Base-by-base conservation (phyloP, 305 asterid species). In the Solanum aculeatissimum region DNA sequence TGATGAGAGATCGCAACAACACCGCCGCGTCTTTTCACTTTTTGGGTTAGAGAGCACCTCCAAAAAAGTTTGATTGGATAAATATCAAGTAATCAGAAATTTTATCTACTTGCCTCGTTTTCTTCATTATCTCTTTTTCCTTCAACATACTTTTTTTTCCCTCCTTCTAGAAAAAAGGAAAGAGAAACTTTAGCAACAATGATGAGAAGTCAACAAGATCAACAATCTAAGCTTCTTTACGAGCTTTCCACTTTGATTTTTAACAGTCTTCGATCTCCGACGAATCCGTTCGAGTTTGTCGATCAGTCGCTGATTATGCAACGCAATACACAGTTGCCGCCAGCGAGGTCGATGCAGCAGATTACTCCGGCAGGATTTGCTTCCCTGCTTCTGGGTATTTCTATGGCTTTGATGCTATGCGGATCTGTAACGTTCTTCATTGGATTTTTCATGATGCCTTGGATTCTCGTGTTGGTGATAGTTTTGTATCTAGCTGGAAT, bases 381-480 rank as follows among this genome's bases (percentile, higher is more conserved):
- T 1, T 91, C 97, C 4, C 84, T 92, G 88, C 89, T 96, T 7
- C 86, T 96, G 6, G 99, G 98, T 86, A 86, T 92, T 14, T 96
- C 98, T 14, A 70, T 93, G 51, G 89, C 95, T n/a, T 79, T 96
- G 83, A 94, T 94, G 99, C 86, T 96, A 2, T 96, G 98, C 55
- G 98, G 98, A 89, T 94, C 98, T 60, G 89, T 94, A 75, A 96
- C 97, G 84, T 94, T 96, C 85, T 94, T 96, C 80, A 92, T 96
- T 14, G 99, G 99, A 68, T 96, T 96, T 84, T 55, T 94, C 42
- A 87, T 96, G 95, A 93, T 96, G 98, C 98, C 99, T 6, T 96
- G 99, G 99, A 96, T 96, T 19, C 74, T 96, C 42, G 97, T 93
- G 15, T 91, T 93, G 91, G 95, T 92, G 9, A 63, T 93, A 32